Conservation (phyloP, 768 basidiomycete species). For the Mycena epipterygia region DNA sequence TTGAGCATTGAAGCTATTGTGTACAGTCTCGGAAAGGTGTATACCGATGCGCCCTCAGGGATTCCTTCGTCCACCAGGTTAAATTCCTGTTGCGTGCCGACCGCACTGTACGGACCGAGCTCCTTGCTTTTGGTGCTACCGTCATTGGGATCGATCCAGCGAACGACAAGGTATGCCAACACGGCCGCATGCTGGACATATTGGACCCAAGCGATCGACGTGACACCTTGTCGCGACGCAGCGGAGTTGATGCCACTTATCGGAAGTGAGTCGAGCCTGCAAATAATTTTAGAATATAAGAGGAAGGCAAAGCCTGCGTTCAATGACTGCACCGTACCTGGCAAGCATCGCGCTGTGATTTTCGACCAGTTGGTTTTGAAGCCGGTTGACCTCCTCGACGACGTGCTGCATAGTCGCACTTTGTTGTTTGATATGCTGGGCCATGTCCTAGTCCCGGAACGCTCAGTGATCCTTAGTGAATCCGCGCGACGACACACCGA, state of each 20-base stretch:
- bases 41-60: constrained; percentile 18
- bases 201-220: constrained; percentile 19
- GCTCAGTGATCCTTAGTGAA: background rate
- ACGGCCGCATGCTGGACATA: constrained; percentile 18
- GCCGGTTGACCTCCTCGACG: constrained; percentile 12
- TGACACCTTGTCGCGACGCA: background rate
- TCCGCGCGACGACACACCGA: background rate
- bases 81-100: constrained; percentile 15
- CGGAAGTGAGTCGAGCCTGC: constrained; percentile 21
- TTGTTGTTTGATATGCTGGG: constrained; percentile 8
- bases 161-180: constrained; percentile 8
- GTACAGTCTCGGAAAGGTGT: background rate
- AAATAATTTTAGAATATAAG: background rate
- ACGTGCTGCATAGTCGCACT: constrained; percentile 14
- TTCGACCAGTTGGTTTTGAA: background rate
- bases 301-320: background rate
- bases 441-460: background rate
- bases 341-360: background rate
- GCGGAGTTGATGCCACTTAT: background rate
- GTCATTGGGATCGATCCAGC: constrained; percentile 24
- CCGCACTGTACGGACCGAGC: constrained; percentile 15
- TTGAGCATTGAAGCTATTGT: constrained; percentile 8
- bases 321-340: constrained; percentile 6
- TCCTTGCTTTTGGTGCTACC: background rate
- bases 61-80: constrained; percentile 22